Conservation (phyloP, 306 rosid species). For the Castanospermum australe region DNA sequence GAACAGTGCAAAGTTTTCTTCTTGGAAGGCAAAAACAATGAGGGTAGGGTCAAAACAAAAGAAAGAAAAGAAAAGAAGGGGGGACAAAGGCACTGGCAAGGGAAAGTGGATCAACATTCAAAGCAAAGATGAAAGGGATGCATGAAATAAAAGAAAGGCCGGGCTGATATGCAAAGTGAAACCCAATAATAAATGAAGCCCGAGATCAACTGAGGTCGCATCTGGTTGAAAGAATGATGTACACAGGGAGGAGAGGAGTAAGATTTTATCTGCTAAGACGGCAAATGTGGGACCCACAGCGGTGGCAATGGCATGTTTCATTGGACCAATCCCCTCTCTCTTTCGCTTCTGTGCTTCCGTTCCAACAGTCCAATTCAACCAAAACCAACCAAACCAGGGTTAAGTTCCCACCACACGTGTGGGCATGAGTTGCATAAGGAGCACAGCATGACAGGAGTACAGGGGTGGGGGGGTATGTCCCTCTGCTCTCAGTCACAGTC, state of each 20-base stretch:
- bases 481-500: slow-evolving; percentile 68
- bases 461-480: slow-evolving; percentile 57
- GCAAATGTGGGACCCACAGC: slow-evolving; percentile 39
- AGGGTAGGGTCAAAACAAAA: slow-evolving; percentile 17
- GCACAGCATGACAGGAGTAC: no score
- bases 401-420: slow-evolving; percentile 55
- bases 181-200: neutral
- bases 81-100: neutral
- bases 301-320: slow-evolving; percentile 27
- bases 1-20: slow-evolving; percentile 27
- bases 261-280: slow-evolving; percentile 45
- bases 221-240: slow-evolving; percentile 42
- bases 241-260: slow-evolving; percentile 46
- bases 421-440: no score
- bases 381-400: slow-evolving; percentile 37
- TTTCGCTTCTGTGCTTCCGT: no score
- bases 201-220: neutral
- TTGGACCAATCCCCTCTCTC: slow-evolving; percentile 55
- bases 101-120: slow-evolving; percentile 1
- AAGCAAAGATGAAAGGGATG: slow-evolving; percentile 24
- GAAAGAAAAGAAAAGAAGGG: neutral
- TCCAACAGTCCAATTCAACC: no score
- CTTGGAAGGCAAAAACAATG: neutral
- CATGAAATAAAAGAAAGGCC: neutral
- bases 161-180: slow-evolving; percentile 10